Evolutionary conservation across 2,329 filamentous ascomycete species (phyloP).

Genomic region (Colletotrichum sp.): DNA sequence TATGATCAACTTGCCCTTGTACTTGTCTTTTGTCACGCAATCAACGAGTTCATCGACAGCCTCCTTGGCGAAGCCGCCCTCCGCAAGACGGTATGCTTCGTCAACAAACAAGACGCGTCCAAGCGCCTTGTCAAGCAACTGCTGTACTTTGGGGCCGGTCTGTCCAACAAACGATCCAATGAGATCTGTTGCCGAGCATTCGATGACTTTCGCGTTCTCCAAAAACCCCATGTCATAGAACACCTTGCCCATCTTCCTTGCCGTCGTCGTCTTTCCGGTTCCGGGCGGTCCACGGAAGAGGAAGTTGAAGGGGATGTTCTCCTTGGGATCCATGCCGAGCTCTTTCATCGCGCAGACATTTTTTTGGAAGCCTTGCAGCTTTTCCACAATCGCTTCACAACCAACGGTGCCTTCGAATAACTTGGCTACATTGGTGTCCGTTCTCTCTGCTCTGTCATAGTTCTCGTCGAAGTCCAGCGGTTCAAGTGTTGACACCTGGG

Average conservation of each 20-base stretch:
- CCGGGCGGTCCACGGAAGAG: constrained; percentile 70
- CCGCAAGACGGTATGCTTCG: constrained; percentile 70
- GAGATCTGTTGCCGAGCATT: constrained; percentile 72
- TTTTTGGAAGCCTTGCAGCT: constrained; percentile 60
- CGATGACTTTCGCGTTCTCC: constrained; percentile 61
- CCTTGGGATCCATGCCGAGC: constrained; percentile 58
- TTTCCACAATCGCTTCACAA: constrained; percentile 56
- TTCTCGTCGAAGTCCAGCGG: constrained; percentile 63
- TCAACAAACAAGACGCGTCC: constrained; percentile 75
- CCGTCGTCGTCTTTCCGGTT: constrained; percentile 77
- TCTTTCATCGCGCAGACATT: constrained; percentile 55
- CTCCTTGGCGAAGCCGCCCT: constrained; percentile 62
- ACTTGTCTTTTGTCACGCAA: constrained; percentile 59
- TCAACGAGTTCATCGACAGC: constrained; percentile 61
- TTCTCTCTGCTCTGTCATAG: constrained; percentile 55
- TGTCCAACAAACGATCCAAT: constrained; percentile 74
- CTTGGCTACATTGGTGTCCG: constrained; percentile 51
- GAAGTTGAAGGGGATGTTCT: constrained; percentile 70
- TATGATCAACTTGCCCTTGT: constrained; percentile 64
- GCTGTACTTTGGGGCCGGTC: constrained; percentile 69
- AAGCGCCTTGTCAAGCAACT: constrained; percentile 64
- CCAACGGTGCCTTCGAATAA: constrained; percentile 67
- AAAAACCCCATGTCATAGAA: constrained; percentile 74
- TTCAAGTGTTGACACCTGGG: constrained; percentile 29
- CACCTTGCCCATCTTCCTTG: constrained; percentile 75